Evolutionary conservation across 352 stramenopile species (phyloP), one percentile per base, ranked within the genome.

Genomic region (Phytophthora capsici): DNA sequence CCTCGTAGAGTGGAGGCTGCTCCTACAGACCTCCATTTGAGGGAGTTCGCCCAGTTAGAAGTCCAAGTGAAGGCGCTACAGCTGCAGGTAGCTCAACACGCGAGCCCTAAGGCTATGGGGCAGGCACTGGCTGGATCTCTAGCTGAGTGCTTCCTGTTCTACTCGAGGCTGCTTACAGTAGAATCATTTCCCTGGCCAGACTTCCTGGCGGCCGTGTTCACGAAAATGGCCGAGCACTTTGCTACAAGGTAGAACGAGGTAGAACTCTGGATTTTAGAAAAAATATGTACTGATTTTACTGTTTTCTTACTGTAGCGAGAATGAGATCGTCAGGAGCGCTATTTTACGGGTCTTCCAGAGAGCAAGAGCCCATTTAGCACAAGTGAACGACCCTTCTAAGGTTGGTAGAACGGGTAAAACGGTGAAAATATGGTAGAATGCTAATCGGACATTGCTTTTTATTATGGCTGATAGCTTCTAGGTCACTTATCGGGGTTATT

Each of bases 141-240:
- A 19, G 68, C 60, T 28, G 80, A 89, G 57, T 81, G 76, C 57
- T 73, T 89, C 30, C 40, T 69, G 49, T 89, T 86, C 59, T 87
- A 86, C 59, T 37, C 69, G 23, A 57, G 77, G 17, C 69, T 89
- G 7, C 77, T 87, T 46, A 86, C 80, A 5, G 63, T 73, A 16
- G 80, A 89, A 54, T 78, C 80, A 13, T 84, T 86, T 66, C 51
- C 66, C n/a, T 89, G 76, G 76, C 80, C 80, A 32, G 80, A 89
- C 64, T 89, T 89, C 56, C 69, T 89, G 0, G 65, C 78, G 13
- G 74, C 71, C 3, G 76, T 86, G 8, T 82, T 76, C 40, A 78
- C 75, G 2, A 87, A 88, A 46, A 28, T 89, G 14, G 73, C 71
- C 7, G 80, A 89, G 40, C 75, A 88, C 45, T 89, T 82, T 58